A percentile compares a stretch with the other conserved stretches of the same genome.
Evolutionary conservation across 169 alveolate species (phyloP).

Genomic region (Plasmodium gonderi): DNA sequence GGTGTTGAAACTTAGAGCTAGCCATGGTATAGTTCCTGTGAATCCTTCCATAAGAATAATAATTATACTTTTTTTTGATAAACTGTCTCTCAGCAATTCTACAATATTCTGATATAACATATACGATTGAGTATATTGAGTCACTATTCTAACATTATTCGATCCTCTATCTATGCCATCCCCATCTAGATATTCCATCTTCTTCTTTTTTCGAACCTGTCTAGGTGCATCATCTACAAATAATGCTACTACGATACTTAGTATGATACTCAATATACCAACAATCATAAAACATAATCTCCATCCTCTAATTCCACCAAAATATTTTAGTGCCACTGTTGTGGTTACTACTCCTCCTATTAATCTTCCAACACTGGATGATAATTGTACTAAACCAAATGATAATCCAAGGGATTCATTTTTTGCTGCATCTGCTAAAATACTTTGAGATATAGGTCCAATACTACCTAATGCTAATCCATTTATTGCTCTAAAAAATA

Average conservation of each 20-base stretch:
- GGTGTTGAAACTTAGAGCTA: conserved; percentile 90
- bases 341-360: conserved; percentile 90
- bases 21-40: conserved; percentile 92
- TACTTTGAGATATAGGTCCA: conserved; percentile 89
- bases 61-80: conserved; percentile 67
- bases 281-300: conserved; percentile 86
- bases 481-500: conserved; percentile 85
- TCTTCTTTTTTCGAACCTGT: conserved; percentile 50
- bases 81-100: conserved; percentile 51
- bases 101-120: conserved; percentile 57
- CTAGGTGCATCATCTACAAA: conserved; percentile 87
- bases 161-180: neutral
- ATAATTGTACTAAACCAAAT: conserved; percentile 89
- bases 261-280: conserved; percentile 81
- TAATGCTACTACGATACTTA: conserved; percentile 83
- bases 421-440: conserved; percentile 87
- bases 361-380: conserved; percentile 87
- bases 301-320: conserved; percentile 87
- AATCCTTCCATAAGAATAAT: conserved; percentile 83
- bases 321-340: conserved; percentile 83
- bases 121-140: conserved; percentile 19
- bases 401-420: conserved; percentile 83
- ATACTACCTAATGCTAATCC: conserved; percentile 89
- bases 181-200: conserved; percentile 19
- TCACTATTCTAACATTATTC: neutral